phyloP scores from a whole-genome alignment of 108 stramenopile genomes.

The Skeletonema grethae region DNA sequence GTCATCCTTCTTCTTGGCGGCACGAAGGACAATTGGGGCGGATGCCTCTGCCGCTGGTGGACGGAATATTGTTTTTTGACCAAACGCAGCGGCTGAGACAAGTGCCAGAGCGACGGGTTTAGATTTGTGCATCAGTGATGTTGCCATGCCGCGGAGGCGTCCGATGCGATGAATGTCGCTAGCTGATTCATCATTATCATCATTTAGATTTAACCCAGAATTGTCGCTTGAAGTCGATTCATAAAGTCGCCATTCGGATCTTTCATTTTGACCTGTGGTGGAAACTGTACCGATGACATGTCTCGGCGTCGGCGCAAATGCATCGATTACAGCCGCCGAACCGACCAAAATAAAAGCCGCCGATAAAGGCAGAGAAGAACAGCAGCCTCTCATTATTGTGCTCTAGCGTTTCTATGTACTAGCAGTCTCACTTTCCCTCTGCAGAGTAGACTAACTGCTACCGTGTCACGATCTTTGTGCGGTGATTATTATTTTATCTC shows the following conservation, averaged over 20 bases:
- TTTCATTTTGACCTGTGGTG: background rate
- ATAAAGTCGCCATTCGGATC: background rate
- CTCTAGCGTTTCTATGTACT: background rate
- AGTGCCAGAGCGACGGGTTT: constrained; percentile 43
- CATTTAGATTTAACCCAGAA: background rate
- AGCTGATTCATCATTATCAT: background rate
- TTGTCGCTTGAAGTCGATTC: background rate
- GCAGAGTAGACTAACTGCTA: too few relatives aligned
- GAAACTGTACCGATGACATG: background rate
- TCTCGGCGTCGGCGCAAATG: constrained; percentile 21
- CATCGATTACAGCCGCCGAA: constrained; percentile 1
- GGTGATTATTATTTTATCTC: too few relatives aligned
- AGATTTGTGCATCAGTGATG: constrained; percentile 12
- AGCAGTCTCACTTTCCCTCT: background rate
- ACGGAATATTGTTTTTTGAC: constrained; percentile 2
- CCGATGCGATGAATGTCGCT: background rate
- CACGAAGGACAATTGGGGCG: constrained; percentile 71
- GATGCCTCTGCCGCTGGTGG: constrained; percentile 58
- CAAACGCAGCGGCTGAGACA: constrained; percentile 14
- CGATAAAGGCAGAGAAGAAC: background rate
- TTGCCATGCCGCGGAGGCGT: background rate
- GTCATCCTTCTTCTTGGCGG: constrained; percentile 55
- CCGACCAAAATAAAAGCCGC: background rate
- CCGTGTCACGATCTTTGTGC: too few relatives aligned
- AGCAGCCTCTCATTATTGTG: background rate